A percentile compares a stretch with the other conserved stretches of the same genome.
Conservation (phyloP, 2,329 filamentous ascomycete species). For the Trichoderma arundinaceum region DNA sequence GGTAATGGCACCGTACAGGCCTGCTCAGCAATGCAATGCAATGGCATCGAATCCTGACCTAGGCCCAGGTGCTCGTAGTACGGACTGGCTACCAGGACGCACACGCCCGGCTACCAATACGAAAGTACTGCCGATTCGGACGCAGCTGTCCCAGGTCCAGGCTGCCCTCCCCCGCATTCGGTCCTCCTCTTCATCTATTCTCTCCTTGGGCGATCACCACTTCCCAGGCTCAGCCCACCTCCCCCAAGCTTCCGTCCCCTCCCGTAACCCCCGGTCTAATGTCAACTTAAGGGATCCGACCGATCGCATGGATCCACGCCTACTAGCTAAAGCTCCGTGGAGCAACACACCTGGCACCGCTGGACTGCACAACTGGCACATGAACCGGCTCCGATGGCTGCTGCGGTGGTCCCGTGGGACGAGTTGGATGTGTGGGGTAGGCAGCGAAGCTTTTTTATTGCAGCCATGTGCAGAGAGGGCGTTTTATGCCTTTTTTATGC, state of each 20-base stretch:
- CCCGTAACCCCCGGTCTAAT: slow-evolving; percentile 30
- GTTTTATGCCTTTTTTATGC: slow-evolving; percentile 22
- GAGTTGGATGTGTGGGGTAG: slow-evolving; percentile 29
- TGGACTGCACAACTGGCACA: slow-evolving; percentile 22
- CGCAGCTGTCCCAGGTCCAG: slow-evolving; percentile 11
- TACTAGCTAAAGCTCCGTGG: slow-evolving; percentile 30
- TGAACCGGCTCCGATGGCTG: slow-evolving; percentile 26
- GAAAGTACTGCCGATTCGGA: slow-evolving; percentile 19
- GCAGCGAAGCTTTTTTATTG: slow-evolving; percentile 12
- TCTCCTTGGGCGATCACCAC: slow-evolving; percentile 27
- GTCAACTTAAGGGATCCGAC: slow-evolving; percentile 28
- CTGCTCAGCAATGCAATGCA: slow-evolving; percentile 7
- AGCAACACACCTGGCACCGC: slow-evolving; percentile 9
- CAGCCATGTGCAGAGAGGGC: not conserved
- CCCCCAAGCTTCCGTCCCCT: slow-evolving; percentile 32
- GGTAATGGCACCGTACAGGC: too few relatives aligned
- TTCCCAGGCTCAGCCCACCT: slow-evolving; percentile 30
- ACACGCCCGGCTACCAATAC: slow-evolving; percentile 15
- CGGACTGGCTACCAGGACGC: slow-evolving; percentile 5
- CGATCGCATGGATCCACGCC: slow-evolving; percentile 33
- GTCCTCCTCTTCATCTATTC: slow-evolving; percentile 14
- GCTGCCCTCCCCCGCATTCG: slow-evolving; percentile 24
- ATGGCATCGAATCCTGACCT: not conserved
- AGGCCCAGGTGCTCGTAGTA: not conserved
- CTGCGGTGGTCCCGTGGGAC: slow-evolving; percentile 27